Conservation (phyloP, 371 early-diverging fungal species). For the Nematocida major region DNA sequence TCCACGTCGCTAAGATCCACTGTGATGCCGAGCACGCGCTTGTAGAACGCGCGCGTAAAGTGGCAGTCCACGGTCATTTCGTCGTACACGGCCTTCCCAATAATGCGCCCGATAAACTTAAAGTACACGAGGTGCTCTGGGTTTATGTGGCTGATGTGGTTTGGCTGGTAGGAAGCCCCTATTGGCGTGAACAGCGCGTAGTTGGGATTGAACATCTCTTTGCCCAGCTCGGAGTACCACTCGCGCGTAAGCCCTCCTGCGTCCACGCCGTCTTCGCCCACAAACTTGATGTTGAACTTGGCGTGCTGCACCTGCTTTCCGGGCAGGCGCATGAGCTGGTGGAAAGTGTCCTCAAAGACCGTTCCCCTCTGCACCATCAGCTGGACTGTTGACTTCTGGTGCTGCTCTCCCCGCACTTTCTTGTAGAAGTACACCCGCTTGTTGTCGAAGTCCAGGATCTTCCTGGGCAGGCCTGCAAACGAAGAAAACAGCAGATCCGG, state of each 20-base stretch:
- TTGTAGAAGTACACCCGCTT: constrained; percentile 49
- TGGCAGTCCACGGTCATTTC: constrained; percentile 83
- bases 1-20: constrained; percentile 91
- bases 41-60: constrained; percentile 93
- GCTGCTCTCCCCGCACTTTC: constrained; percentile 9
- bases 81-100: constrained; percentile 93
- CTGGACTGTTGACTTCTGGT: neutral
- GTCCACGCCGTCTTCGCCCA: constrained; percentile 92
- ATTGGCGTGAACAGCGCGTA: constrained; percentile 93
- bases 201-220: constrained; percentile 94
- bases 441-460: constrained; percentile 51
- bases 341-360: constrained; percentile 52
- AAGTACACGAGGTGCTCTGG: constrained; percentile 88
- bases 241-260: constrained; percentile 94
- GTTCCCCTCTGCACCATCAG: constrained; percentile 36
- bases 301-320: constrained; percentile 58
- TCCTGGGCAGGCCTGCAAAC: constrained; percentile 32
- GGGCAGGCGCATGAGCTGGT: constrained; percentile 50
- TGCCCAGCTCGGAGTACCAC: constrained; percentile 87
- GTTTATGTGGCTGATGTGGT: constrained; percentile 80
- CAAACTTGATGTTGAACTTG: constrained; percentile 82
- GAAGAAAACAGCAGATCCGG: constrained; percentile 46
- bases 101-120: constrained; percentile 92
- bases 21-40: constrained; percentile 77
- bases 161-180: constrained; percentile 87